phyloP scores from a whole-genome alignment of 179 eudicot species.

The Silene noctiflora region DNA sequence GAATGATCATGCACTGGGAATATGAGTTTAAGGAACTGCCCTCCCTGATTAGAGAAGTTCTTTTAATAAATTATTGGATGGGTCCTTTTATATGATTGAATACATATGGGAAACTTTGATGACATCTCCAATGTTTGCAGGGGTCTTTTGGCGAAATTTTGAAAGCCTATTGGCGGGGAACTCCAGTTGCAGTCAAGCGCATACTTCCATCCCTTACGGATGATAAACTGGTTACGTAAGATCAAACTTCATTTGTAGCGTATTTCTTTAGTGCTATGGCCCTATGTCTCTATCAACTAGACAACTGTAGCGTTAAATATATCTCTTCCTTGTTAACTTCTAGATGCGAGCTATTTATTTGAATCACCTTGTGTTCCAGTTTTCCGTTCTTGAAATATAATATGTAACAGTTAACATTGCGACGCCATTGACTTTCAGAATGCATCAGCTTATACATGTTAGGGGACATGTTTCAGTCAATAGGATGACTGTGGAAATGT shows the following conservation, averaged over 20 bases:
- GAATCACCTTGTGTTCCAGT: not conserved
- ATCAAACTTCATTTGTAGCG: conserved; percentile 14
- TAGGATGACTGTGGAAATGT: not conserved
- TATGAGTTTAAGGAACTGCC: not conserved
- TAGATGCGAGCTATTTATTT: not conserved
- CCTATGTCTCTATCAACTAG: not conserved
- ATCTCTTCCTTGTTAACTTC: not conserved
- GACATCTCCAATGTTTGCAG: conserved; percentile 30
- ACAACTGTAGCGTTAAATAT: not conserved
- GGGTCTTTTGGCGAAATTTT: conserved; percentile 98
- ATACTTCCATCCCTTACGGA: conserved; percentile 98
- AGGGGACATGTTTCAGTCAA: not conserved
- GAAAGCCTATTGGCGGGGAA: conserved; percentile 97
- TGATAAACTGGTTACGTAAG: conserved; percentile 94
- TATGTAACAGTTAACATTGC: not conserved
- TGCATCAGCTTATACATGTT: not conserved
- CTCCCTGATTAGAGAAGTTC: not conserved
- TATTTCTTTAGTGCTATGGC: not conserved
- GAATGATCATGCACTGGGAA: conserved; percentile 8
- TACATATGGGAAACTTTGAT: conserved; percentile 11
- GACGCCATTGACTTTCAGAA: conserved; percentile 1
- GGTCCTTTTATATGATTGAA: not conserved
- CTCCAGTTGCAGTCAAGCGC: conserved; percentile 98
- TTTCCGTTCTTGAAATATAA: not conserved
- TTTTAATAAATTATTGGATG: not conserved